Evolutionary conservation across 164 flowering plant genomes (phyloP), one percentile per base, ranked within the genome.

Genomic region (Chimonanthus praecox): DNA sequence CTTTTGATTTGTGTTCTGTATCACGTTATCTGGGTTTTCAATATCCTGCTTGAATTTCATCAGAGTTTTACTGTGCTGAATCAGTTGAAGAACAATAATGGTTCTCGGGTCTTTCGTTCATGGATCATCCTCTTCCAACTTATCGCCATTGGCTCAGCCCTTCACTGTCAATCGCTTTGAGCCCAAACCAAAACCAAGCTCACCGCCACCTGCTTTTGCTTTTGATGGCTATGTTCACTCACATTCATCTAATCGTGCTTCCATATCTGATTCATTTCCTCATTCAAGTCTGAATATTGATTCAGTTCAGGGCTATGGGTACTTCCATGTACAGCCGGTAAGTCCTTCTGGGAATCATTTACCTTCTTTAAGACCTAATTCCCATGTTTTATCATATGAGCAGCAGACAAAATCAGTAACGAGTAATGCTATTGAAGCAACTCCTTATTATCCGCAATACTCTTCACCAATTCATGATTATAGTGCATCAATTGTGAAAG

Each of bases 71-170:
- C 13, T 51, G 7, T 50, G 11, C 16, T 54, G 5, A 54, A 54
- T 13, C 60, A 54, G 60, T 54, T 54, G 60, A 54, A 54, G 60
- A 54, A n/a, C 20, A 47, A 73, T 67, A 63, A 68, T 60, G 46
- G 64, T 64, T 58, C 8, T 46, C 44, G 71, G 75, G 49, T 54
- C 44, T 13, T 72, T 50, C 43, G 71, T 64, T 54, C 73, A 64
- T 11, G 73, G 63, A 50, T 70, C 73, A 20, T 49, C 67, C 9
- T 71, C 67, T 7, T 75, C 73, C 64, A 70, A 73, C n/a, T 61
- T 74, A 10, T 74, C 68, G 6, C 76, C 77, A 9, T 64, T 75
- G 7, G 77, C 77, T 54, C 77, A n/a, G 46, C 69, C 77, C 4
- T 75, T 75, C 54, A 75, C 77, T 4, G 73, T 75, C n/a, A 67